Evolutionary conservation across 2,329 filamentous ascomycete genomes (phyloP), one percentile per base, ranked within the genome.

Genomic region (Aureobasidium uvarum): DNA sequence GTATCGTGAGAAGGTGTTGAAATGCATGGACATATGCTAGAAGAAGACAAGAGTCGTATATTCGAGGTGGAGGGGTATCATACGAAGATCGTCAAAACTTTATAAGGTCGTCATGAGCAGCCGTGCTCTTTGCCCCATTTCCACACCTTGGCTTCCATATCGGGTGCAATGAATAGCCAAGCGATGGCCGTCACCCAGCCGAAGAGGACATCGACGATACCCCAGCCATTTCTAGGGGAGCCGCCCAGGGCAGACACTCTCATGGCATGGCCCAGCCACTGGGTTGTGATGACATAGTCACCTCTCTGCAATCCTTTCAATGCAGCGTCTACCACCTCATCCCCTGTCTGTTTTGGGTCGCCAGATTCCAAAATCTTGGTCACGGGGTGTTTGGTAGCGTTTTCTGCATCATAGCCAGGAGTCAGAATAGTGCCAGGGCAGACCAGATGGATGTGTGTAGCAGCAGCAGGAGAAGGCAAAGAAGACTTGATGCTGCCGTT

Each of bases 361-460:
- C 85, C 84, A 70, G 90, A 87, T 77, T 98, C 95, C 52, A 98
- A 78, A 62, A 88, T 82, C 70, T 86, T 84, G 3, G 93, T 96
- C 58, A 97, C 83, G 5, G 83, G 85, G 8, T 93, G 94, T 78
- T 98, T 98, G 33, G 85, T 84, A 71, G 80, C 77, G 72, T 96
- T 88, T 79, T 98, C 94, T 20, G 85, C 81, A 67, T 88, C 88
- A 60, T 89, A 84, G 0, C 93, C 92, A 0, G 91, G 88, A 6
- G 85, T 88, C 16, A 86, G 81, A 69, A 99, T 98, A 2, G 89
- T 91, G 62, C 90, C 94, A 0, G 95, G 95, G 71, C 88, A 90
- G 14, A 98, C 86, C 48, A 91, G 84, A 72, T 96, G 91, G 23
- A 97, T 82, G 71, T 89, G 86, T 63, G 98, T 88, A 66, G 87